Evolutionary conservation across 495 filamentous ascomycete genomes (phyloP).

Genomic region (Penicillium arizonense): DNA sequence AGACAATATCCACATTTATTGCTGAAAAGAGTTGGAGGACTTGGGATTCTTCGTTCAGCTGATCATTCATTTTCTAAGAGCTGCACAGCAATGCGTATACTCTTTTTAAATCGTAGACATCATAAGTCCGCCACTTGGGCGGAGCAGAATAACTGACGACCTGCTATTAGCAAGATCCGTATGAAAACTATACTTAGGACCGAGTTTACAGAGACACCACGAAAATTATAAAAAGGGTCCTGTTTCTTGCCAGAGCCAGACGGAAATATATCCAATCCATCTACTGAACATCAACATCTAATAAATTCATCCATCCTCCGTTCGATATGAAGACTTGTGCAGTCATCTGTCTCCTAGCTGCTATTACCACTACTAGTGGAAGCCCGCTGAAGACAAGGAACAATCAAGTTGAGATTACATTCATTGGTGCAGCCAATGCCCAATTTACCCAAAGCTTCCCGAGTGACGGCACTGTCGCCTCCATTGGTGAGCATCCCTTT

Average conservation of each 20-base stretch:
- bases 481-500: conserved; percentile 17
- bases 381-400: conserved; percentile 6
- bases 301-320: neutral
- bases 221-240: no score
- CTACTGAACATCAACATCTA: neutral
- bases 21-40: no score
- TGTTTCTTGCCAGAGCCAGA: no score
- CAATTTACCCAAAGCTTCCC: conserved; percentile 26
- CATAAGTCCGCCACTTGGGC: neutral
- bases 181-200: neutral
- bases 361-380: conserved; percentile 9
- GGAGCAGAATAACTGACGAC: neutral
- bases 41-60: neutral
- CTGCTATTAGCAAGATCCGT: neutral
- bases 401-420: conserved; percentile 18
- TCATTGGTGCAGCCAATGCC: conserved; percentile 24
- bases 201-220: no score
- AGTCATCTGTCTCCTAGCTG: conserved; percentile 8
- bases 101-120: neutral
- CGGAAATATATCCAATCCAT: neutral
- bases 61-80: neutral
- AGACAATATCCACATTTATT: no score
- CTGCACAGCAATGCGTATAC: neutral
- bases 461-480: conserved; percentile 17
- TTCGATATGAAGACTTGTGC: conserved; percentile 10